phyloP scores from a whole-genome alignment of 2,329 filamentous ascomycete species.

The Trichoderma simmonsii region DNA sequence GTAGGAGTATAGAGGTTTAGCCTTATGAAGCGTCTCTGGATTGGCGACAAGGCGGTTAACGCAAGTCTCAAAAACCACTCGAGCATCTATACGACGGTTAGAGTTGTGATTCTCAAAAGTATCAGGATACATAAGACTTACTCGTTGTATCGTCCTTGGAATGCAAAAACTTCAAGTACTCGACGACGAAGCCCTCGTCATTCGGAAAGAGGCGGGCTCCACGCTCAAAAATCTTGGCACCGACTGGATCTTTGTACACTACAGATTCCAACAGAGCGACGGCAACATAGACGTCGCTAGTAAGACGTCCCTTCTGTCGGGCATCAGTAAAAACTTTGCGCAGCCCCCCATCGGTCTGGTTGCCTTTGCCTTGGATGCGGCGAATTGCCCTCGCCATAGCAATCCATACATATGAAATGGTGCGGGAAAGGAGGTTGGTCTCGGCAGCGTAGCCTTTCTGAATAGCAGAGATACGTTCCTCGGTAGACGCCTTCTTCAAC shows the following conservation, averaged over 20 bases:
- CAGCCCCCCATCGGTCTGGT: slow-evolving; percentile 66
- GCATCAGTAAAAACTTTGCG: slow-evolving; percentile 88
- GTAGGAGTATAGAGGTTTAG: slow-evolving; percentile 83
- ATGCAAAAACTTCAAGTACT: slow-evolving; percentile 93
- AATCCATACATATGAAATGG: slow-evolving; percentile 92
- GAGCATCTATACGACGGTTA: slow-evolving; percentile 62
- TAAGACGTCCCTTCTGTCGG: slow-evolving; percentile 79
- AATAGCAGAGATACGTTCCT: slow-evolving; percentile 61
- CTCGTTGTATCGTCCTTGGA: slow-evolving; percentile 90
- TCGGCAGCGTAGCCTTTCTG: slow-evolving; percentile 69
- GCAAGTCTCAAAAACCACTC: slow-evolving; percentile 93
- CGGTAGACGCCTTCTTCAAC: slow-evolving; percentile 54
- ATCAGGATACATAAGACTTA: slow-evolving; percentile 46
- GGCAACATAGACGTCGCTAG: slow-evolving; percentile 91
- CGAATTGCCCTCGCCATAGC: slow-evolving; percentile 91
- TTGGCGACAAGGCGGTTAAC: slow-evolving; percentile 78
- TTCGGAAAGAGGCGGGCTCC: slow-evolving; percentile 91
- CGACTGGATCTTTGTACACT: slow-evolving; percentile 90
- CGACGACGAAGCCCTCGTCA: slow-evolving; percentile 87
- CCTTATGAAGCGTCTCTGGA: slow-evolving; percentile 67
- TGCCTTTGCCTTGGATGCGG: slow-evolving; percentile 82
- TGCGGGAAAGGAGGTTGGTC: slow-evolving; percentile 72
- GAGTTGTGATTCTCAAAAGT: not conserved
- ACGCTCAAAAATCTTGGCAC: slow-evolving; percentile 92
- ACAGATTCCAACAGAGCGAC: slow-evolving; percentile 91